phyloP scores from a whole-genome alignment of 2,329 filamentous ascomycete genomes.

The Epichloe gansuensis region DNA sequence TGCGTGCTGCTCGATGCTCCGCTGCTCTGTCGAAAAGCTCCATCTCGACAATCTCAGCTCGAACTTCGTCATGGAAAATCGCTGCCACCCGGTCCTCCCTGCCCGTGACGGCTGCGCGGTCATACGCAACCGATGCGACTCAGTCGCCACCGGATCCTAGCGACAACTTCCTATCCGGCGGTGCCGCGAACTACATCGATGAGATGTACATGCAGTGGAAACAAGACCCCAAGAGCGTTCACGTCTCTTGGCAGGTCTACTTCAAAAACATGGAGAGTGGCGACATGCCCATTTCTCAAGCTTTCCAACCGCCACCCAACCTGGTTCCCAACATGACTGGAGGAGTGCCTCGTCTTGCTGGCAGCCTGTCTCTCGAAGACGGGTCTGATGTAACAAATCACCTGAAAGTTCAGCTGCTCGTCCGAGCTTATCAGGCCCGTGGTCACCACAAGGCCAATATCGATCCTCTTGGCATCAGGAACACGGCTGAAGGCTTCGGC shows the following conservation, averaged over 20 bases:
- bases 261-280: conserved; percentile 99
- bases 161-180: conserved; percentile 93
- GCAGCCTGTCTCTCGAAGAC: conserved; percentile 53
- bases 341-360: conserved; percentile 61
- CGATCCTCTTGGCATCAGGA: conserved; percentile 87
- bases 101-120: conserved; percentile 36
- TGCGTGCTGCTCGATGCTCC: conserved; percentile 39
- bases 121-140: conserved; percentile 41
- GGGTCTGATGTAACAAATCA: conserved; percentile 87
- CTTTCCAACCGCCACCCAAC: conserved; percentile 90
- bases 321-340: conserved; percentile 74
- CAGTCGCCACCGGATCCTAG: conserved; percentile 60
- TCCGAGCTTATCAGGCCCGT: conserved; percentile 93
- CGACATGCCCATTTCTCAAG: conserved; percentile 94
- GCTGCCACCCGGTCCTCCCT: conserved; percentile 35
- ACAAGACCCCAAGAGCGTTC: conserved; percentile 81
- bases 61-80: conserved; percentile 32
- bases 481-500: conserved; percentile 60
- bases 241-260: conserved; percentile 98
- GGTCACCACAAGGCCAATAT: conserved; percentile 98
- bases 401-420: conserved; percentile 92
- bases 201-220: conserved; percentile 99
- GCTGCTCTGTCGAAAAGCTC: conserved; percentile 27
- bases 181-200: conserved; percentile 97
- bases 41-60: conserved; percentile 28